Base-by-base conservation (phyloP, 2,329 filamentous ascomycete species). In the Fusarium temperatum region DNA sequence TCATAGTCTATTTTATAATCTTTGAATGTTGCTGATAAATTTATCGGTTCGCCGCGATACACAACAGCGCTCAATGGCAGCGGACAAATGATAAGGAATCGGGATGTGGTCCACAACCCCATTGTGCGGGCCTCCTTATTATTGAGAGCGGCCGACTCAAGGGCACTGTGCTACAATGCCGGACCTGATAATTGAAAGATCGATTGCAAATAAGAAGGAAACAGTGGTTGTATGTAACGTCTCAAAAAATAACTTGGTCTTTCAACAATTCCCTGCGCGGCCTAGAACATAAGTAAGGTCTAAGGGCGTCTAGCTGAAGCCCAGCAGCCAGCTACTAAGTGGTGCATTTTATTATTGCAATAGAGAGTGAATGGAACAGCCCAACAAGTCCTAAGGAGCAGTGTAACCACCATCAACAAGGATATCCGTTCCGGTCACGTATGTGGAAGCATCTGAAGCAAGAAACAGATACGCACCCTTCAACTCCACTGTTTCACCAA, bases 21-120 rank as follows among this genome's bases (percentile, higher is more conserved):
- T 15, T 3, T 28, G 8, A 10, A 4, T 28, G 2, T 1, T 0
- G 4, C 6, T 8, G 9, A 15, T 22, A 3, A 3, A n/a, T 17
- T 5, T 8, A 22, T 30, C 6, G 10, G 14, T 7, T 30, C 10
- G 20, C 20, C 30, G 14, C 4, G 8, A 8, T 4, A 30, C 4
- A 12, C 14, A 30, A n/a, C 9, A 17, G 10, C 4, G 15, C 45
- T 48, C 6, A n/a, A 3, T 15, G 26, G 14, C 45, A 30, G 9
- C 10, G 10, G 9, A 8, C 26, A 22, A 22, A 22, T 22, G 20
- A 5, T 48, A 3, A 12, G 9, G 4, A 8, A 17, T 22, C 14
- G 26, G 26, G 26, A n/a, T 30, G 45, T 48, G 26, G 26, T 8
- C 45, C 45, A 48, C 20, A 15, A 30, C 45, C 20, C 45, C 7